Base-by-base conservation (phyloP, 2,329 filamentous ascomycete genomes). In the Scopulariopsis brevicaulis region DNA sequence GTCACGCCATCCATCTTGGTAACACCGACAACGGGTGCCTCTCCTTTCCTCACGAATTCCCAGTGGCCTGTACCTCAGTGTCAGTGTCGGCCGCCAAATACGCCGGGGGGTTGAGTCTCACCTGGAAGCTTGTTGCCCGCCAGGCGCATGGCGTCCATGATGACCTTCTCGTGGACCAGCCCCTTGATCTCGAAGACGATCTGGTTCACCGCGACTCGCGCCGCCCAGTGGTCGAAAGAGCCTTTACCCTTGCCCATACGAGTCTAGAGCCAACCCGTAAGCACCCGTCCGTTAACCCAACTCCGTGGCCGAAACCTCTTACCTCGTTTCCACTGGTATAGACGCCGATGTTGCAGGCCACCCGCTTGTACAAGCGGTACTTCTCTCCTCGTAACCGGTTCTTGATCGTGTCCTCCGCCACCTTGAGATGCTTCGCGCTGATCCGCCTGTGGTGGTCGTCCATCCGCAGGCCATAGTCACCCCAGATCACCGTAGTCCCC, bases 171-270 rank as follows among this genome's bases (percentile, higher is more conserved):
- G 81, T 99, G 94, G 62, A 97, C 69, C 65, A 91, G 83, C 53
- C 94, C 94, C 72, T 90, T 91, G 64, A 99, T 75, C 74, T 99
- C 94, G 64, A 99, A 95, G 22, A 96, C 77, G 54, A 99, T 84
- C 71, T 94, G 89, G 73, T 89, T 96, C 56, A 97, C 90, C 10
- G 90, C 85, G 64, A 97, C 85, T 72, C 93, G 85, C 24, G 88
- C 84, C 4, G 93, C 91, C 94, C 94, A 99, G 69, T 96, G 90
- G 70, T 99, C 94, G 69, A 99, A 97, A 62, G 86, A 89, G 65
- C 94, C 94, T 72, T 99, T 99, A 74, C 94, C 94, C 75, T 97
- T 99, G 71, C 94, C 94, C 95, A 99, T 99, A 82, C 94, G 87
- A 71, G 90, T 87, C 84, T 86, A 63, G 7, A 53, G 57, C 58